phyloP scores from a whole-genome alignment of 345 rosid genomes.

The Bretschneidera sinensis region DNA sequence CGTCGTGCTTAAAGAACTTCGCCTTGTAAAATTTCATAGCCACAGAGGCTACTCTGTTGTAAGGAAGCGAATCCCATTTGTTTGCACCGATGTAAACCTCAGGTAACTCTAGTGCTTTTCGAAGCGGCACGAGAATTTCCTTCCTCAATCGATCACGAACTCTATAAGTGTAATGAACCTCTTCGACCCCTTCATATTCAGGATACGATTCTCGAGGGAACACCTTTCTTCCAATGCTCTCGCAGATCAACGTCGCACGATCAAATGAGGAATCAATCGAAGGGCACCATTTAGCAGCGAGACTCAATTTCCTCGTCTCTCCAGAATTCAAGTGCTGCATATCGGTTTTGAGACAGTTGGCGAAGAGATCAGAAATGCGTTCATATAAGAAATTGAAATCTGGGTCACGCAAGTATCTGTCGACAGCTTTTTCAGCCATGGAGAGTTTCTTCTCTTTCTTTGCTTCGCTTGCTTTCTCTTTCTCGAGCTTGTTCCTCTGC shows the following conservation, averaged over 20 bases:
- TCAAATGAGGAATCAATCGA: constrained; percentile 57
- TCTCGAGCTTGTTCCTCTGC: constrained; percentile 23
- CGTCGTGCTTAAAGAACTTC: constrained; percentile 43
- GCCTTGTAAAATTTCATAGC: constrained; percentile 61
- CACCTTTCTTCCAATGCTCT: constrained; percentile 46
- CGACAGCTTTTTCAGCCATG: constrained; percentile 37
- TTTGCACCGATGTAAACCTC: constrained; percentile 56
- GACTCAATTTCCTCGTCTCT: constrained; percentile 31
- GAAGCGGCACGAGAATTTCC: constrained; percentile 49
- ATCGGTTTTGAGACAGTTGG: constrained; percentile 29
- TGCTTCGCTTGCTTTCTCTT: constrained; percentile 35
- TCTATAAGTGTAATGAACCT: constrained; percentile 57
- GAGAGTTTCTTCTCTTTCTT: constrained; percentile 32
- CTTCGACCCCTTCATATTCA: constrained; percentile 53
- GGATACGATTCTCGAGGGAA: constrained; percentile 38
- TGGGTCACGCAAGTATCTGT: constrained; percentile 36
- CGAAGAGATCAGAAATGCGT: constrained; percentile 48
- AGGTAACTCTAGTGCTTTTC: constrained; percentile 47
- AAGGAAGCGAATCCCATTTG: constrained; percentile 42
- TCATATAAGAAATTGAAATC: constrained; percentile 48
- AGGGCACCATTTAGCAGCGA: constrained; percentile 75
- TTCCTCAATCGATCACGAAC: constrained; percentile 58
- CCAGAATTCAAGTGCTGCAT: constrained; percentile 26
- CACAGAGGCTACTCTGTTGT: constrained; percentile 51
- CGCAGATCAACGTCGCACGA: constrained; percentile 41